Evolutionary conservation across 225 moss, liverwort and hornwort genomes (phyloP).

Genomic region (Polytrichum formosum): DNA sequence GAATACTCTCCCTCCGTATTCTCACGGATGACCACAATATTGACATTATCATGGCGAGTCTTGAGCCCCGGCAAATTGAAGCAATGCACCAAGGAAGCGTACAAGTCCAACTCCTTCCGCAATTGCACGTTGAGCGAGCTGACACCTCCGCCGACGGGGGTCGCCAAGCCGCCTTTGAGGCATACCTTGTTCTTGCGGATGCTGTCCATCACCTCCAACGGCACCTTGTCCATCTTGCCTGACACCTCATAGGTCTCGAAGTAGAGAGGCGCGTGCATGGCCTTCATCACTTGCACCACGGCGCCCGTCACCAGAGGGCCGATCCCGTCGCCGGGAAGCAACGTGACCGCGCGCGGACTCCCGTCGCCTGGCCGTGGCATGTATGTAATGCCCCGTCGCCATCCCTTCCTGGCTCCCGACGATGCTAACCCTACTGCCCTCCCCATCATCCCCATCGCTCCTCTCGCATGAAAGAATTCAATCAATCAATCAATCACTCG

Average conservation of each 20-base stretch:
- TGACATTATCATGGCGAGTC: slow-evolving; percentile 92
- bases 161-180: slow-evolving; percentile 88
- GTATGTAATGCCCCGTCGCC: slow-evolving; percentile 68
- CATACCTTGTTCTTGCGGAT: slow-evolving; percentile 95
- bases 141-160: slow-evolving; percentile 94
- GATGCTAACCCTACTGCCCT: slow-evolving; percentile 21
- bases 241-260: slow-evolving; percentile 95
- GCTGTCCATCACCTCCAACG: slow-evolving; percentile 78
- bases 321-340: slow-evolving; percentile 92
- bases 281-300: slow-evolving; percentile 91
- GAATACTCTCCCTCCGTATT: slow-evolving; percentile 99
- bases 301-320: slow-evolving; percentile 95
- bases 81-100: slow-evolving; percentile 94
- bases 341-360: slow-evolving; percentile 77
- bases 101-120: slow-evolving; percentile 96
- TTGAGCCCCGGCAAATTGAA: slow-evolving; percentile 92
- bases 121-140: slow-evolving; percentile 98
- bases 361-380: slow-evolving; percentile 99
- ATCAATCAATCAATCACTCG: no score
- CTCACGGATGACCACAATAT: slow-evolving; percentile 99
- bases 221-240: slow-evolving; percentile 89
- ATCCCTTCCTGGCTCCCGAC: slow-evolving; percentile 16
- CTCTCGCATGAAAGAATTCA: slow-evolving; percentile 10
- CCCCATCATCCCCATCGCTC: slow-evolving; percentile 17
- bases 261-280: slow-evolving; percentile 94